Evolutionary conservation across 441 rosid species (phyloP), one percentile per base, ranked within the genome.

Genomic region (Bruguiera hainesii): DNA sequence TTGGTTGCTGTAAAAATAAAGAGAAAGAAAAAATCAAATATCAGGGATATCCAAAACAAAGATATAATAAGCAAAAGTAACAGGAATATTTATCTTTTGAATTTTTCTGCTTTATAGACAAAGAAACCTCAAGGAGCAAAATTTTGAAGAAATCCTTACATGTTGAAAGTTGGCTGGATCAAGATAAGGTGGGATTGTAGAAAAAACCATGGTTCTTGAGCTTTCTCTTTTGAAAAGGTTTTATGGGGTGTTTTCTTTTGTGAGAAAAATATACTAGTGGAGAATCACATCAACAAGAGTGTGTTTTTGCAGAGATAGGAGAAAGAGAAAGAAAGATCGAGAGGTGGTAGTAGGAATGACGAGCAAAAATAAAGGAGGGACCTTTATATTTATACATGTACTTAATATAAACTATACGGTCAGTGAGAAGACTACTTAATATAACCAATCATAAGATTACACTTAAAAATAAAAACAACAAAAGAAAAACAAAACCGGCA

Each of bases 21-120:
- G 9, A 29, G 26, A 66, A 75, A 74, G 66, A 35, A 63, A 64
- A 72, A 74, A 73, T 76, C 71, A 83, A 82, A 85, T 74, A 73
- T 78, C 73, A 72, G 70, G 92, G 78, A 87, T 85, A 85, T 87
- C 78, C 90, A 85, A 68, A 69, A 67, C 21, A 75, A 82, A 71
- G 73, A 78, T 58, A 70, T 56, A 63, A 52, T 13, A 42, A 72
- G 70, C 60, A 64, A 78, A 80, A 77, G 79, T 65, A 65, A 33
- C 74, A 57, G 57, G 80, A 75, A 78, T 79, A 82, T 75, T 71
- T 65, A 70, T 81, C 76, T 69, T 73, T 77, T 62, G 71, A 68
- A 74, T 66, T 48, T 60, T 55, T 71, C 70, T 75, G 73, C 81
- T 79, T 81, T 81, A 51, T 59, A n/a, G 61, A 39, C 63, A 68